Conservation (phyloP, 1,284 basidiomycete genomes). For the Trametes pubescens region DNA sequence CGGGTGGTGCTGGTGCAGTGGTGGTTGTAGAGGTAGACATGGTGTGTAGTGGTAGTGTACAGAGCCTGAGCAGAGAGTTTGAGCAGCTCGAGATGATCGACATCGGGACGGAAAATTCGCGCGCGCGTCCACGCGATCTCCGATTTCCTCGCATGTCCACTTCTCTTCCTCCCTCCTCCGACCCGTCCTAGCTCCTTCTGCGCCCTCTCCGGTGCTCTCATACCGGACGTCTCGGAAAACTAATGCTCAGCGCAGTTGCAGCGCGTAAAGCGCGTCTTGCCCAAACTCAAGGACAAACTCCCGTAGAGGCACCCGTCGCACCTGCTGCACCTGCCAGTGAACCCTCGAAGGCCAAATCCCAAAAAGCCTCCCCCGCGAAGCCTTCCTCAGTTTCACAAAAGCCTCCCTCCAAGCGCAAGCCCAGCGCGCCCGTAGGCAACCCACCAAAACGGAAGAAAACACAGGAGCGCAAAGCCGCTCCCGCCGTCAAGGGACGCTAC, state of each 20-base stretch:
- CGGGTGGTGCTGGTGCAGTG: conserved; percentile 48
- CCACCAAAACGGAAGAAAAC: conserved; percentile 44
- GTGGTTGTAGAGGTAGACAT: conserved; percentile 40
- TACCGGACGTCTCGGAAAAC: background rate
- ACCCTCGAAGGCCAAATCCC: conserved; percentile 24
- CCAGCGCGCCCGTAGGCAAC: conserved; percentile 30
- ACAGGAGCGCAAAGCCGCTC: conserved; percentile 35
- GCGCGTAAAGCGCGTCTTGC: conserved; percentile 60
- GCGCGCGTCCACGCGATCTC: conserved; percentile 2
- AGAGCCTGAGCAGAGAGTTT: background rate
- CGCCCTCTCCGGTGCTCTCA: background rate
- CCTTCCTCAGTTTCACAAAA: conserved; percentile 24
- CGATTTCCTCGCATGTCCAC: conserved; percentile 4
- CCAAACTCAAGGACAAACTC: conserved; percentile 23
- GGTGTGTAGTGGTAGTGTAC: background rate
- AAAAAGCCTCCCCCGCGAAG: conserved; percentile 3
- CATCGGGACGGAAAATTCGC: conserved; percentile 1
- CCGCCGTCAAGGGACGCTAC: conserved; percentile 43
- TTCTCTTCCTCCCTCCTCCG: background rate
- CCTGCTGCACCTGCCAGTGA: conserved; percentile 23
- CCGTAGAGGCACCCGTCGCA: conserved; percentile 21
- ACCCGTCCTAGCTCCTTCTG: background rate
- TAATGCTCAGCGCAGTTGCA: conserved; percentile 68
- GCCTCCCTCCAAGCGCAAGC: conserved; percentile 45
- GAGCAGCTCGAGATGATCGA: background rate